These are phyloP conservation scores for Vigna trinervia DNA, from an alignment of 306 rosid species.

Conservation along the genomic window DNA sequence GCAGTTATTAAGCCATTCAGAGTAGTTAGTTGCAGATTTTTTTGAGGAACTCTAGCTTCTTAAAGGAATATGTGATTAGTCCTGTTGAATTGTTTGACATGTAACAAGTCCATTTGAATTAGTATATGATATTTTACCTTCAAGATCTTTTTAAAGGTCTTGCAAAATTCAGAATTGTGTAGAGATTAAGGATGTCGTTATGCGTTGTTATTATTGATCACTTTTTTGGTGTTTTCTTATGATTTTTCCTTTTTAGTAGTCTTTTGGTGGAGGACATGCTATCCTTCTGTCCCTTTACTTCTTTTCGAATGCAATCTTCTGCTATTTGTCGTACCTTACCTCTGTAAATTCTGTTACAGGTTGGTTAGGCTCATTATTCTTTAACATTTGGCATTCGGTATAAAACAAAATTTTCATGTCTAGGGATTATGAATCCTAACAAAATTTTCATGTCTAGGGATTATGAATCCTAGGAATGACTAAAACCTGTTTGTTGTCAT, in stretches of 20 bases:
- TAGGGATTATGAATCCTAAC: too few species aligned
- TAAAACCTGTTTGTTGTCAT: too few species aligned
- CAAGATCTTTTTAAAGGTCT: background rate
- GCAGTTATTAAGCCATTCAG: conserved; percentile 25
- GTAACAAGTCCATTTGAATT: conserved; percentile 14
- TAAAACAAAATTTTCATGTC: too few species aligned
- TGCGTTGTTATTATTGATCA: conserved; percentile 1
- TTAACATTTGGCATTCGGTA: too few species aligned
- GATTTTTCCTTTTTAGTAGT: background rate
- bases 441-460: too few species aligned
- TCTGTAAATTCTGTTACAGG: conserved; percentile 12
- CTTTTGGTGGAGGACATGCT: background rate
- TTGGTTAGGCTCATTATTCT: too few species aligned
- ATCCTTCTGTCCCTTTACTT: background rate
- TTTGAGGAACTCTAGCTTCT: conserved; percentile 16
- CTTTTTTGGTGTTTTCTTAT: background rate
- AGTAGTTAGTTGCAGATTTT: conserved; percentile 25
- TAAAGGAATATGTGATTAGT: background rate
- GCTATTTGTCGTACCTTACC: background rate
- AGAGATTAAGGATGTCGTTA: background rate
- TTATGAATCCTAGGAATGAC: too few species aligned
- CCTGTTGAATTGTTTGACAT: background rate
- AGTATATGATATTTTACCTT: conserved; percentile 16
- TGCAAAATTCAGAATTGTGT: background rate
- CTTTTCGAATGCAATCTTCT: background rate